Evolutionary conservation across 2,329 filamentous ascomycete species (phyloP).

Genomic region (Fusarium camptoceras): DNA sequence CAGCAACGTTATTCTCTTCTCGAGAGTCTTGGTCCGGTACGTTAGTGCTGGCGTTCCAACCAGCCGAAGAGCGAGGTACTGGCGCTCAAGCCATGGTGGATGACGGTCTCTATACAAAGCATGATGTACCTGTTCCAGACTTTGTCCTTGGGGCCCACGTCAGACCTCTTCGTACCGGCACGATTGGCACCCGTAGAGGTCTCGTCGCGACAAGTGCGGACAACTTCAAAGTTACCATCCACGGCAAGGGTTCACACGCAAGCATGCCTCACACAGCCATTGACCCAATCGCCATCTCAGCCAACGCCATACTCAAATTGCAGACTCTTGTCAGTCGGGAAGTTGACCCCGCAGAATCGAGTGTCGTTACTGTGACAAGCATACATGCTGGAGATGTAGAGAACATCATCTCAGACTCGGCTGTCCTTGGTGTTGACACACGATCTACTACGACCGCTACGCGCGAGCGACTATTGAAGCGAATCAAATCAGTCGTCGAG

Average conservation of each 20-base stretch:
- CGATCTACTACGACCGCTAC: slow-evolving; percentile 50
- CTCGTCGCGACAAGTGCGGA: slow-evolving; percentile 46
- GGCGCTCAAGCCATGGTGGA: slow-evolving; percentile 64
- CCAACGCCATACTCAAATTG: slow-evolving; percentile 26
- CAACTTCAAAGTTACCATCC: slow-evolving; percentile 46
- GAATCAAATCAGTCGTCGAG: slow-evolving; percentile 59
- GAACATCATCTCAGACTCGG: slow-evolving; percentile 59
- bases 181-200: slow-evolving; percentile 43
- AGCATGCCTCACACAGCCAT: slow-evolving; percentile 24
- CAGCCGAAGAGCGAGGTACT: slow-evolving; percentile 71
- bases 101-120: slow-evolving; percentile 50
- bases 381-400: slow-evolving; percentile 56
- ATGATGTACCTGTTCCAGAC: slow-evolving; percentile 48
- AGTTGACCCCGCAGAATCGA: slow-evolving; percentile 51
- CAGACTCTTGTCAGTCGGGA: slow-evolving; percentile 51
- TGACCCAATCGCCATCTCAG: slow-evolving; percentile 21
- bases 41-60: slow-evolving; percentile 73
- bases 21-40: slow-evolving; percentile 70
- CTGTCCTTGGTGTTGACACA: slow-evolving; percentile 56
- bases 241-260: slow-evolving; percentile 51
- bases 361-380: slow-evolving; percentile 59
- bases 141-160: slow-evolving; percentile 54
- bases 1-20: slow-evolving; percentile 59
- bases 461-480: slow-evolving; percentile 50
- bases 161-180: slow-evolving; percentile 49